phyloP scores from a whole-genome alignment of 192 early-diverging fungal species.

The Dissophora globulifera region DNA sequence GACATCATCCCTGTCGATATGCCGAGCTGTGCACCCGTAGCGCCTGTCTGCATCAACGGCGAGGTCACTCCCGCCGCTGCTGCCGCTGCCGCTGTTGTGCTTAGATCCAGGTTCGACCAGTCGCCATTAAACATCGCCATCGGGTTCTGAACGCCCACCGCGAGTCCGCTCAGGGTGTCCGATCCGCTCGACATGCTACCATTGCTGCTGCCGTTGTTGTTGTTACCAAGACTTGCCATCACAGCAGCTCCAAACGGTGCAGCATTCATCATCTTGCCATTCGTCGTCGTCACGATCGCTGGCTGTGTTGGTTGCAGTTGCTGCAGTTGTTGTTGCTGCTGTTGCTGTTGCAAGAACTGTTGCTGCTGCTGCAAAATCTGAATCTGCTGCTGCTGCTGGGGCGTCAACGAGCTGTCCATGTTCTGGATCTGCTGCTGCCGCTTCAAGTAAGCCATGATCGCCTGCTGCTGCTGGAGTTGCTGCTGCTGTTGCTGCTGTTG shows the following conservation, averaged over 20 bases:
- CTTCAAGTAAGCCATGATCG: slow-evolving; percentile 51
- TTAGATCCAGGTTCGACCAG: slow-evolving; percentile 51
- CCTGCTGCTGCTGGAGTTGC: slow-evolving; percentile 47
- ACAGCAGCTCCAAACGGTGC: slow-evolving; percentile 28
- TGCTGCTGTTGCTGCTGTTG: slow-evolving; percentile 38
- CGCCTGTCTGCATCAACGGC: slow-evolving; percentile 18
- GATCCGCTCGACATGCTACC: slow-evolving; percentile 21
- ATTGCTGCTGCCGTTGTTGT: no score
- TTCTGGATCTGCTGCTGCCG: slow-evolving; percentile 52
- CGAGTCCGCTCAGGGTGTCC: slow-evolving; percentile 10
- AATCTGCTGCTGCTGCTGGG: slow-evolving; percentile 48
- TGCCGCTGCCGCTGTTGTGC: slow-evolving; percentile 43
- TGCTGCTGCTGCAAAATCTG: slow-evolving; percentile 45
- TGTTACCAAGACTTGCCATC: slow-evolving; percentile 23
- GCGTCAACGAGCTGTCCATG: slow-evolving; percentile 42
- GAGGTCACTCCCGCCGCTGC: slow-evolving; percentile 42
- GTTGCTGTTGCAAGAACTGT: slow-evolving; percentile 33
- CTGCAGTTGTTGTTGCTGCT: slow-evolving; percentile 43
- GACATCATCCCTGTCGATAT: slow-evolving; percentile 52
- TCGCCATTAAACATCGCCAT: slow-evolving; percentile 54
- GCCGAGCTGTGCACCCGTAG: slow-evolving; percentile 28
- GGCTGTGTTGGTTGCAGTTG: slow-evolving; percentile 33
- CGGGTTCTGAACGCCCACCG: slow-evolving; percentile 48
- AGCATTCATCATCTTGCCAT: slow-evolving; percentile 53
- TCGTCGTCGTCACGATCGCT: slow-evolving; percentile 49